Percentiles rank a stretch among this genome's conserved stretches.
Conservation (phyloP, 257 asterid genomes). For the Craterostigma plantagineum region DNA sequence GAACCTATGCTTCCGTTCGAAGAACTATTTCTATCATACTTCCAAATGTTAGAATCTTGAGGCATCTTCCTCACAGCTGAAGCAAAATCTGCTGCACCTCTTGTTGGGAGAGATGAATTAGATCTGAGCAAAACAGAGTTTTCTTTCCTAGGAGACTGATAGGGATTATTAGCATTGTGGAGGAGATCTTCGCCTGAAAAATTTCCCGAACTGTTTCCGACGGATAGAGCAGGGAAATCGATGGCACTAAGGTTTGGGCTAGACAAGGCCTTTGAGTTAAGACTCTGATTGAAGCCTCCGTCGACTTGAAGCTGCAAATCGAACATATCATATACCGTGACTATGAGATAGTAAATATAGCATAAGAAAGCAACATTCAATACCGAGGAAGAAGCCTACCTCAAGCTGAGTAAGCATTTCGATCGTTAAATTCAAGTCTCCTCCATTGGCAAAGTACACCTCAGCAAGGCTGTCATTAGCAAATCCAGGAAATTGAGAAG, state of each 20-base stretch:
- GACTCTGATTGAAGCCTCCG: slow-evolving; percentile 37
- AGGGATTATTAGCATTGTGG: slow-evolving; percentile 21
- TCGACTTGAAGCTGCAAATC: slow-evolving; percentile 55
- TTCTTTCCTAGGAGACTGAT: slow-evolving; percentile 29
- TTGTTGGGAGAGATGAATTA: slow-evolving; percentile 34
- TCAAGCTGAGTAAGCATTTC: slow-evolving; percentile 98
- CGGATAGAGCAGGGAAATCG: slow-evolving; percentile 56
- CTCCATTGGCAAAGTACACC: slow-evolving; percentile 78
- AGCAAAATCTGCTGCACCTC: slow-evolving; percentile 58
- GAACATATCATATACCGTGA: slow-evolving; percentile 9
- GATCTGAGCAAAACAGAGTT: slow-evolving; percentile 25
- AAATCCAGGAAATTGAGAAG: slow-evolving; percentile 89
- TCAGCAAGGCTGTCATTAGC: slow-evolving; percentile 86
- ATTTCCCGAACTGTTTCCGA: slow-evolving; percentile 19
- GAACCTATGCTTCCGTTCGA: slow-evolving; percentile 44
- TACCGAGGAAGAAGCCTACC: slow-evolving; percentile 23
- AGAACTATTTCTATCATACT: slow-evolving; percentile 41
- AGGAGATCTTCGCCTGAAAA: slow-evolving; percentile 30
- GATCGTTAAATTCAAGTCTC: slow-evolving; percentile 74
- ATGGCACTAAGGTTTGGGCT: slow-evolving; percentile 34
- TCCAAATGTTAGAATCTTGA: slow-evolving; percentile 66
- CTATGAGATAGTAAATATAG: not conserved
- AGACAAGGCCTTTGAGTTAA: slow-evolving; percentile 36
- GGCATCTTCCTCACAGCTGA: slow-evolving; percentile 58
- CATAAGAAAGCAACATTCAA: not conserved